Conservation (phyloP, 306 rosid species). For the Castanopsis chinensis region DNA sequence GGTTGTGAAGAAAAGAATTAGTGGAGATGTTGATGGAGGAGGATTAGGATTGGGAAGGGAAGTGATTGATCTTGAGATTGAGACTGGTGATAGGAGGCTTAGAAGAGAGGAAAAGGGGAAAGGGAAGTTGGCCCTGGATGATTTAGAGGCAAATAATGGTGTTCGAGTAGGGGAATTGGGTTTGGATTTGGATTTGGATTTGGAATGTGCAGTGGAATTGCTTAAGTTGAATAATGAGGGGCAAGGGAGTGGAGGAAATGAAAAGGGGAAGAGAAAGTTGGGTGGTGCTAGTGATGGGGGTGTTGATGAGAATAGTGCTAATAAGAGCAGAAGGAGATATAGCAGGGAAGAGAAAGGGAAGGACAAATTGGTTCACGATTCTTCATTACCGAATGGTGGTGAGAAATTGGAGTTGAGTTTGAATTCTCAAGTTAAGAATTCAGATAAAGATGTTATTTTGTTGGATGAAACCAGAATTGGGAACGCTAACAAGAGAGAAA, state of each 20-base stretch:
- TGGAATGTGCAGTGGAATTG: background rate
- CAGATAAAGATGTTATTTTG: background rate
- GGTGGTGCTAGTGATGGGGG: background rate
- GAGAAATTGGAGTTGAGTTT: background rate
- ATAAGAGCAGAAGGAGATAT: constrained; percentile 1
- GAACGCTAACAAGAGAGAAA: background rate
- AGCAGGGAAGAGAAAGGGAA: constrained; percentile 23
- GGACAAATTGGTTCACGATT: background rate
- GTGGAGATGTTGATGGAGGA: background rate
- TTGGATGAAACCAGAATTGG: constrained; percentile 2
- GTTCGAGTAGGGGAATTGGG: constrained; percentile 1
- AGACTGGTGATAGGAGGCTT: background rate
- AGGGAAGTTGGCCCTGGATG: constrained; percentile 8
- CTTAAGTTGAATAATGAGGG: background rate
- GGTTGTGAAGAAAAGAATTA: constrained; percentile 33
- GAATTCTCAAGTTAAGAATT: background rate
- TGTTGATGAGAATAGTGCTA: background rate
- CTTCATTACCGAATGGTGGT: background rate
- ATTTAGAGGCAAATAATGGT: background rate
- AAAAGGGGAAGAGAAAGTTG: constrained; percentile 14
- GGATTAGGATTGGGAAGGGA: background rate
- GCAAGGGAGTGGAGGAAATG: background rate
- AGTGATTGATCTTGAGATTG: background rate
- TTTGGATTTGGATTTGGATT: background rate
- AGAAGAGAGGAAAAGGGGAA: constrained; percentile 17